Base-by-base conservation (phyloP, 305 asterid genomes). In the Stenogyne calaminthoides region DNA sequence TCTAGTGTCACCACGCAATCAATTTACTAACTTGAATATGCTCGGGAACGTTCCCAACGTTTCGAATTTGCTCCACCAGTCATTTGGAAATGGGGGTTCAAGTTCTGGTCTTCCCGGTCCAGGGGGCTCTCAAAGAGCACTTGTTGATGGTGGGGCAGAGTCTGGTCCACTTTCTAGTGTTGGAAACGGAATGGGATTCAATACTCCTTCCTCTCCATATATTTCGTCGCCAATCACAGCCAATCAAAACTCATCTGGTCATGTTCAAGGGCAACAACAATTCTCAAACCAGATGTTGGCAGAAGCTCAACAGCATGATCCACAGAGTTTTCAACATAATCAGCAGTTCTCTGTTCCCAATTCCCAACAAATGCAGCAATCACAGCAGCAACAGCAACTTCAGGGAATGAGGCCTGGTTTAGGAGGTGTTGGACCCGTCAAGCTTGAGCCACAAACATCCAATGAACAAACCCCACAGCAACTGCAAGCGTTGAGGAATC, bases 181-280 rank as follows among this genome's bases (percentile, higher is more conserved):
- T 25, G 89, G 94, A 64, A 87, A 88, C 72, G 93, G 93, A 58
- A 80, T 89, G 88, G 93, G 89, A 60, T 92, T 87, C 81, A 88
- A 78, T 77, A 16, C 81, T 18, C 89, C 90, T 37, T 84, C 96
- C 2, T 72, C 91, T 20, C 84, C 96, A 60, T 87, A 83, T 69
- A 72, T 83, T 16, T 76, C 95, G 1, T 67, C 89, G 5, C 75
- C 92, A 65, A 79, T 86, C 71, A 16, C 82, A 5, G 84, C 85
- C 77, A 91, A 81, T 54, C 77, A 80, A 7, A 89, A 75, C 77
- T 69, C 91, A 29, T 73, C 91, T 5, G 88, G 87, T 78, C 94
- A 85, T 70, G 85, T 73, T 75, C 94, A 87, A 75, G 95, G 93
- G 55, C 97, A 88, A 49, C 94, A 84, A 14, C 95, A 85, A 32